Conservation (phyloP, 805 yeast genomes). For the Candida adriatica region DNA sequence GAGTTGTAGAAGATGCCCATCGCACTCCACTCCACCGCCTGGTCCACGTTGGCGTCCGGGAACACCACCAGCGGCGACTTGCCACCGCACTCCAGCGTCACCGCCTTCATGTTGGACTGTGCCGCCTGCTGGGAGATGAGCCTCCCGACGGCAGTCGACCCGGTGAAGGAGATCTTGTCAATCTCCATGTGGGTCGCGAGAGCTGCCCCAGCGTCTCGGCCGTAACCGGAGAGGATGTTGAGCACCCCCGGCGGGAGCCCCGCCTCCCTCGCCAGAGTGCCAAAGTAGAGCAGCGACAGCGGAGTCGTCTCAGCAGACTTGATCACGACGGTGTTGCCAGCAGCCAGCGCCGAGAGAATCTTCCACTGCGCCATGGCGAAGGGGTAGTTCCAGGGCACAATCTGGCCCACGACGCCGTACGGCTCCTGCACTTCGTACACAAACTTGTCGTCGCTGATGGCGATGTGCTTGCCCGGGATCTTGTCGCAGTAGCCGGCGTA, state of each 20-base stretch:
- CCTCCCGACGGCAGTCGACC: conserved; percentile 62
- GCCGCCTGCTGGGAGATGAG: conserved; percentile 66
- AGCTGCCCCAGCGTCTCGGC: conserved; percentile 62
- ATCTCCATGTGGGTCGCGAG: conserved; percentile 54
- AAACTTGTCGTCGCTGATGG: conserved; percentile 61
- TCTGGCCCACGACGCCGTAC: conserved; percentile 74
- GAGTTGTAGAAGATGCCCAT: conserved; percentile 57
- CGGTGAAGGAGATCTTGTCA: conserved; percentile 58
- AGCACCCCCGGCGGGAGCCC: conserved; percentile 77
- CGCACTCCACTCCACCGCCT: conserved; percentile 64
- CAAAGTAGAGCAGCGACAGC: conserved; percentile 58
- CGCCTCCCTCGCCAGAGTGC: conserved; percentile 55
- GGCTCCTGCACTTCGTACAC: conserved; percentile 67
- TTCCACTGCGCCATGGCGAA: conserved; percentile 76
- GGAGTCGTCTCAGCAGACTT: conserved; percentile 78
- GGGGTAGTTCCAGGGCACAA: conserved; percentile 85
- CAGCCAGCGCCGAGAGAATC: conserved; percentile 67
- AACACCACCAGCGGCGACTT: conserved; percentile 60
- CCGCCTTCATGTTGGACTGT: conserved; percentile 51
- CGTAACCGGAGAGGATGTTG: conserved; percentile 66
- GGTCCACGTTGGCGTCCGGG: conserved; percentile 56
- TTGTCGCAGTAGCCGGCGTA: conserved; percentile 74
- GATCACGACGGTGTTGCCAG: conserved; percentile 67
- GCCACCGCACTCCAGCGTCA: conserved; percentile 69
- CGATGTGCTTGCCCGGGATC: conserved; percentile 53